These are phyloP conservation scores for Ophiocordyceps sinensis DNA, from an alignment of 2,329 filamentous ascomycete species.

Conservation along the genomic window DNA sequence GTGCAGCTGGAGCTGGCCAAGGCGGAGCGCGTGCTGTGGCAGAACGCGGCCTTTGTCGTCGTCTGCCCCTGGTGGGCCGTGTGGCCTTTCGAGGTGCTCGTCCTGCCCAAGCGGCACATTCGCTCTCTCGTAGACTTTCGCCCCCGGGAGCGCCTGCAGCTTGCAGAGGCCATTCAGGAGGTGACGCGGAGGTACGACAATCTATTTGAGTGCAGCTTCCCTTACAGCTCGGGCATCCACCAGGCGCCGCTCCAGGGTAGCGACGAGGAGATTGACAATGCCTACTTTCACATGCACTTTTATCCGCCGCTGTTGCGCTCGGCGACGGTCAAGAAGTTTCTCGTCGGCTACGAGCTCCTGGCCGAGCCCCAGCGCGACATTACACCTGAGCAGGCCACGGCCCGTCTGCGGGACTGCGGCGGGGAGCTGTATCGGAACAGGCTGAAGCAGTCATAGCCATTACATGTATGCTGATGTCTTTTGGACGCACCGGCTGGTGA, in stretches of 20 bases:
- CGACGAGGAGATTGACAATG: constrained; percentile 69
- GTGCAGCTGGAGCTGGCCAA: constrained; percentile 69
- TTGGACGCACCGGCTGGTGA: too few relatives aligned
- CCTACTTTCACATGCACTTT: constrained; percentile 94
- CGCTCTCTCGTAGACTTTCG: constrained; percentile 73
- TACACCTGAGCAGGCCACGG: constrained; percentile 87
- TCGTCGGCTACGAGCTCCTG: constrained; percentile 93
- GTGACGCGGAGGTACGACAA: constrained; percentile 91
- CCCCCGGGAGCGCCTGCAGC: constrained; percentile 50
- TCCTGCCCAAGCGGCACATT: constrained; percentile 73
- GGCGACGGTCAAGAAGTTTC: constrained; percentile 87
- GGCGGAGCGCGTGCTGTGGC: constrained; percentile 72
- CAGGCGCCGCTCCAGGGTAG: constrained; percentile 80
- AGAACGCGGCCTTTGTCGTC: constrained; percentile 73
- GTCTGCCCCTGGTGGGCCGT: constrained; percentile 96
- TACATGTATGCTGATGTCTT: too few relatives aligned
- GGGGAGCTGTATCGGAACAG: constrained; percentile 73
- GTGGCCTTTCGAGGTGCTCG: constrained; percentile 93
- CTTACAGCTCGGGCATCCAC: constrained; percentile 93
- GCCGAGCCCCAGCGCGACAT: constrained; percentile 97
- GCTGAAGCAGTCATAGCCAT: constrained; percentile 7
- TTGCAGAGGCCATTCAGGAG: constrained; percentile 78
- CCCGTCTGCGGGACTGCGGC: constrained; percentile 57
- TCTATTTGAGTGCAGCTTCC: constrained; percentile 90
- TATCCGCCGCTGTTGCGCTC: constrained; percentile 88